These are phyloP conservation scores for Colletotrichum sp. DNA, from an alignment of 2,329 filamentous ascomycete genomes.

Conservation along the genomic window DNA sequence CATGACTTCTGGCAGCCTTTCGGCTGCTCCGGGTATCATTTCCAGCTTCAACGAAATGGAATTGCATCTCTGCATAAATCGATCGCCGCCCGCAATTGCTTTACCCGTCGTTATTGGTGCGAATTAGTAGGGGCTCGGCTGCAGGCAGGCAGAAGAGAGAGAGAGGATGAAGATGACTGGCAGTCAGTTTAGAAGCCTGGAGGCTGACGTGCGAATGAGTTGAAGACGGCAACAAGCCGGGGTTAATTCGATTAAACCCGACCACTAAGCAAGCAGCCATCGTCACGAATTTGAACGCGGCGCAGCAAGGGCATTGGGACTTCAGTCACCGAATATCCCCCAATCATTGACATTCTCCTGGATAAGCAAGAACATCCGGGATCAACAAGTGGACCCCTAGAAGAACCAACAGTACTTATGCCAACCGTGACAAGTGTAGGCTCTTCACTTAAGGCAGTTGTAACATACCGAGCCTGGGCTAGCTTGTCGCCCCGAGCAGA, in stretches of 20 bases:
- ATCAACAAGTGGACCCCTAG: neutral
- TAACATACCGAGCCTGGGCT: neutral
- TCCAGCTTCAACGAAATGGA: neutral
- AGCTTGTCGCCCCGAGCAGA: rapidly evolving
- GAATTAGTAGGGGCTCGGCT: neutral
- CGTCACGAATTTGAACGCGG: neutral
- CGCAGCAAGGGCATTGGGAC: neutral
- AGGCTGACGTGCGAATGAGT: neutral
- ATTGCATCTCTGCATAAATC: neutral
- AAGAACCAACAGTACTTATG: neutral
- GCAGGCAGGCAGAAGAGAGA: neutral
- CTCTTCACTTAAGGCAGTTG: neutral
- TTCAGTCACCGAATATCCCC: neutral
- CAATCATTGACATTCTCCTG: neutral
- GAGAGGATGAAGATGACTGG: neutral
- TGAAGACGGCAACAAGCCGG: neutral
- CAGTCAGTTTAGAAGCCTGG: neutral
- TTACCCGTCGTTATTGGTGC: neutral
- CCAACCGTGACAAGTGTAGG: neutral
- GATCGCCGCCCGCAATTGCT: rapidly evolving
- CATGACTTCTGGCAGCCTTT: neutral
- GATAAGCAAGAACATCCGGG: neutral
- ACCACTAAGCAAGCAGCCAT: neutral
- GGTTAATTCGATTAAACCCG: neutral
- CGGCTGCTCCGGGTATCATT: neutral